Conservation (phyloP, 768 basidiomycete genomes). For the Tylopilus sp. region DNA sequence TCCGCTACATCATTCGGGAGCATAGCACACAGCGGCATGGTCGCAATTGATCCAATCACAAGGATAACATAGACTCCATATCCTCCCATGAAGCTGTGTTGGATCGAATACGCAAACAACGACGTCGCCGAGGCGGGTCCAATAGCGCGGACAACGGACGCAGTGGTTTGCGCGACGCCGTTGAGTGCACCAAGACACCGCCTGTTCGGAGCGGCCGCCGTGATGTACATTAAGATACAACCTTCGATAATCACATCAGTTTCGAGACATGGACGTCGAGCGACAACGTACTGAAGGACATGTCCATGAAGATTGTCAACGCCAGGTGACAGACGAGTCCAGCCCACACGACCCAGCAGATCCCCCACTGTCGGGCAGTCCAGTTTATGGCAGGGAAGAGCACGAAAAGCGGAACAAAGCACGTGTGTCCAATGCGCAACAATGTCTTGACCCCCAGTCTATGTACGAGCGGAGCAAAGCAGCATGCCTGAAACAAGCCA, state of each 20-base stretch:
- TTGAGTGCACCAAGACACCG: conserved; percentile 69
- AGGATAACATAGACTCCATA: conserved; percentile 33
- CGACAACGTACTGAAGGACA: conserved; percentile 33
- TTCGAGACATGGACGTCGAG: background rate
- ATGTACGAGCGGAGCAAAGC: conserved; percentile 31
- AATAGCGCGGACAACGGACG: conserved; percentile 30
- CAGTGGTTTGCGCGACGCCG: conserved; percentile 39
- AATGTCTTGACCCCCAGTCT: conserved; percentile 31
- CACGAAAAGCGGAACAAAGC: conserved; percentile 29
- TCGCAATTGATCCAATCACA: conserved; percentile 11
- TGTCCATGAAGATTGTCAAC: conserved; percentile 23
- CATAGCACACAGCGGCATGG: conserved; percentile 20
- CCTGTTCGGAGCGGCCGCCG: conserved; percentile 60
- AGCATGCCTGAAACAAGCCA: conserved; percentile 31
- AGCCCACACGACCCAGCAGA: conserved; percentile 26
- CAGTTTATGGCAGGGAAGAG: conserved; percentile 32
- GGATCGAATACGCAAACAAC: conserved; percentile 37
- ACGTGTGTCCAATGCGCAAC: conserved; percentile 24
- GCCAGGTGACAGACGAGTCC: conserved; percentile 24
- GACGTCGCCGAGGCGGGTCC: conserved; percentile 33
- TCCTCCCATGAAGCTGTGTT: conserved; percentile 35
- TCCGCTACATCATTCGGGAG: conserved; percentile 19
- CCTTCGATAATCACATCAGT: conserved; percentile 35
- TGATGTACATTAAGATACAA: conserved; percentile 68
- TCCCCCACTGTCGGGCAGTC: conserved; percentile 23